Evolutionary conservation across 805 yeast genomes (phyloP).

Genomic region (Monosporozyma siamensis): DNA sequence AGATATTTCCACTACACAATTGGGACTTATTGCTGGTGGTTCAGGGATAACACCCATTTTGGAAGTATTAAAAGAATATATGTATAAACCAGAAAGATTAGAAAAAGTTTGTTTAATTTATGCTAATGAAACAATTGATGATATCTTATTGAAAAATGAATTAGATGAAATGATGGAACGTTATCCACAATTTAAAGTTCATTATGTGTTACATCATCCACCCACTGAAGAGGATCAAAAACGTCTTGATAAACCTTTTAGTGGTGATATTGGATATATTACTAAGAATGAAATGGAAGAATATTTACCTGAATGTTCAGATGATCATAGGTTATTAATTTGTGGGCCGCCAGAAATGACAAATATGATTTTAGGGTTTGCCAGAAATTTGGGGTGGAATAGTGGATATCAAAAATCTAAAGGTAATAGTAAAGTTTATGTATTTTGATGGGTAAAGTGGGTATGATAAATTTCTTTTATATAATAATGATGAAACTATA

Average conservation of each 20-base stretch:
- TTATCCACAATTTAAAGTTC: slow-evolving; percentile 54
- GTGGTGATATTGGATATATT: slow-evolving; percentile 51
- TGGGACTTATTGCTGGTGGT: slow-evolving; percentile 74
- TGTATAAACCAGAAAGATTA: slow-evolving; percentile 57
- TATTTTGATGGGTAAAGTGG: too few species aligned
- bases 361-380: slow-evolving; percentile 37
- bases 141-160: slow-evolving; percentile 62
- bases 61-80: slow-evolving; percentile 62
- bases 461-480: too few species aligned
- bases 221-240: neutral
- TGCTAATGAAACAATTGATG: slow-evolving; percentile 69
- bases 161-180: slow-evolving; percentile 55
- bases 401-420: slow-evolving; percentile 38
- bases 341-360: slow-evolving; percentile 75
- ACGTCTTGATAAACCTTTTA: slow-evolving; percentile 36
- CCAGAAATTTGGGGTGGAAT: slow-evolving; percentile 53
- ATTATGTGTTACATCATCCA: slow-evolving; percentile 49
- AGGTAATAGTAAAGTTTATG: slow-evolving; percentile 45
- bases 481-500: neutral
- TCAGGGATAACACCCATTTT: slow-evolving; percentile 85
- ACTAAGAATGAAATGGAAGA: slow-evolving; percentile 49
- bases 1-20: slow-evolving; percentile 31
- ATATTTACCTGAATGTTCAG: slow-evolving; percentile 42
- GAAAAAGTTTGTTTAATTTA: slow-evolving; percentile 54
- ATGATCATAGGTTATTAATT: slow-evolving; percentile 46